Evolutionary conservation across 768 basidiomycete genomes (phyloP).

Genomic region (Boletus sp.): DNA sequence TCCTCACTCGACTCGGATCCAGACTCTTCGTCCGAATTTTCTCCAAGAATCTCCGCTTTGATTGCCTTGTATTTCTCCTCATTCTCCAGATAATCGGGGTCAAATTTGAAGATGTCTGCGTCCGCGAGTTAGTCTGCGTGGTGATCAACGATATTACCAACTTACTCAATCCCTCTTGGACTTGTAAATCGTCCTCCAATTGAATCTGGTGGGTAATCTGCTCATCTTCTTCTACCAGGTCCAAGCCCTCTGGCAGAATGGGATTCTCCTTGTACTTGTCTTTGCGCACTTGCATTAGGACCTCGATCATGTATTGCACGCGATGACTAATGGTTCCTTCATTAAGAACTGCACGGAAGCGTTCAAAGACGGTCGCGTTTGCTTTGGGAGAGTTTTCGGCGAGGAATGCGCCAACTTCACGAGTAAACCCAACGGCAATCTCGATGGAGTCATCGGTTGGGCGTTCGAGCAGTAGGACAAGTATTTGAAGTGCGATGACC

Average conservation of each 20-base stretch:
- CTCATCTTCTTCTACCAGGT: constrained; percentile 96
- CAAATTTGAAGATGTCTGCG: constrained; percentile 92
- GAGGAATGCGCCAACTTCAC: constrained; percentile 95
- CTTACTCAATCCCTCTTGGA: constrained; percentile 93
- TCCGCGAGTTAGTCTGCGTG: constrained; percentile 7
- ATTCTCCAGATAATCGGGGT: constrained; percentile 83
- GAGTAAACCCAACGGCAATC: constrained; percentile 96
- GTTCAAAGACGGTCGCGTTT: constrained; percentile 92
- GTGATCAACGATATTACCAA: constrained; percentile 14
- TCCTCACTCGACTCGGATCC: constrained; percentile 64
- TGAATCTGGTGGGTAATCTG: constrained; percentile 94
- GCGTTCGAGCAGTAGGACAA: constrained; percentile 91
- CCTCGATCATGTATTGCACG: constrained; percentile 99
- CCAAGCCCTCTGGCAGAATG: constrained; percentile 88
- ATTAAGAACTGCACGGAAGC: constrained; percentile 95
- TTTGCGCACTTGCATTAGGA: constrained; percentile 97
- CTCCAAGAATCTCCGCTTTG: constrained; percentile 91
- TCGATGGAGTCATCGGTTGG: constrained; percentile 98
- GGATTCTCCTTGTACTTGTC: constrained; percentile 99
- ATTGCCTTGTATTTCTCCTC: constrained; percentile 93
- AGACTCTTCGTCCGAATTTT: constrained; percentile 74
- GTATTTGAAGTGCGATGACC: constrained; percentile 91
- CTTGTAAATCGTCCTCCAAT: constrained; percentile 89
- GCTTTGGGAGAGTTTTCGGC: constrained; percentile 92
- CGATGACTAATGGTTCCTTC: constrained; percentile 94